phyloP scores from a whole-genome alignment of 23 red algal species.

The Gracilaria caudata region DNA sequence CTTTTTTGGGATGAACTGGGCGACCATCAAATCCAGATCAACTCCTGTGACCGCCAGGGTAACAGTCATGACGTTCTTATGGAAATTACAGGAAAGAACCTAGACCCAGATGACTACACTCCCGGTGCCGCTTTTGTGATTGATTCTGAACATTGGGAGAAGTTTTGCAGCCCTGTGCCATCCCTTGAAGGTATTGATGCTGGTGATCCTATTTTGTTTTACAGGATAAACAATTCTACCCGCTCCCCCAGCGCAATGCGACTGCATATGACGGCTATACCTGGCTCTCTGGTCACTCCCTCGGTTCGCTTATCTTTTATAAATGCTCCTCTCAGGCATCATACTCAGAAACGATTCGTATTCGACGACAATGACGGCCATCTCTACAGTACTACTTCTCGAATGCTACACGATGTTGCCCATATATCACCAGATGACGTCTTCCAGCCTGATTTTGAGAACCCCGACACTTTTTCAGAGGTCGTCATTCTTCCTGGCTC shows the following conservation, averaged over 20 bases:
- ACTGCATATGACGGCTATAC: not conserved
- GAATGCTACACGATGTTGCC: not conserved
- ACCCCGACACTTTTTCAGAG: not conserved
- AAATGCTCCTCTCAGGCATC: not conserved
- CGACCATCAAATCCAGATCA: not conserved
- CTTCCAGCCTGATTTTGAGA: not conserved
- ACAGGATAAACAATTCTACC: not conserved
- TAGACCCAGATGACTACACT: not conserved
- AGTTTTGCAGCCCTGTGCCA: not conserved
- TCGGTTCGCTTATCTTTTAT: not conserved
- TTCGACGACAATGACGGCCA: slow-evolving; percentile 9
- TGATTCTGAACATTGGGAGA: not conserved
- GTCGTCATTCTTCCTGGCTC: slow-evolving; percentile 1
- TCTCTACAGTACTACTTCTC: not conserved
- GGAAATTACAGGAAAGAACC: not conserved
- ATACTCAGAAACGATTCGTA: not conserved
- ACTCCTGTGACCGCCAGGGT: not conserved
- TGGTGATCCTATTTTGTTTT: slow-evolving; percentile 9
- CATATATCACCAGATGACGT: not conserved
- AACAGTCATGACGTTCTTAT: not conserved
- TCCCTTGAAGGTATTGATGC: slow-evolving; percentile 5
- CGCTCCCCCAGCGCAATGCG: not conserved
- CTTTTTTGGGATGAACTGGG: slow-evolving; percentile 16
- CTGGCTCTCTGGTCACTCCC: not conserved
- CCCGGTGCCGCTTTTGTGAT: slow-evolving; percentile 11